Percentiles rank a stretch among this genome's conserved stretches.
These are phyloP conservation scores for Ganoderma leucocontextum DNA, from an alignment of 1,284 basidiomycete genomes.

Conservation along the genomic window DNA sequence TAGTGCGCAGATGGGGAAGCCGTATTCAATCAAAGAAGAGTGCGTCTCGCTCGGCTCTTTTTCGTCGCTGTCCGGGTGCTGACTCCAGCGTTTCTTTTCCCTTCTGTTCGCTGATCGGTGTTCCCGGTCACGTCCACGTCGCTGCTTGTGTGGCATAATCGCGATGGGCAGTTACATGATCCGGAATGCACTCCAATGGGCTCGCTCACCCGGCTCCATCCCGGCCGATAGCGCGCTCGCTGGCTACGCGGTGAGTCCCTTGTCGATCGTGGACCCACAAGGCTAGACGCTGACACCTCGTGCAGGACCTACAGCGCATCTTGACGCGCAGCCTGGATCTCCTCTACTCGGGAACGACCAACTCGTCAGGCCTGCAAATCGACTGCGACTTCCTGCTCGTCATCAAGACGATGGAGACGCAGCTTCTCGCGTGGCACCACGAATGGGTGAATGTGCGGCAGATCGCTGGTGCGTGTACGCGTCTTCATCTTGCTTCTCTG, in stretches of 20 bases:
- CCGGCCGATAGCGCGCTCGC: conserved; percentile 72
- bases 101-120: conserved; percentile 27
- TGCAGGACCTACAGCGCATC: conserved; percentile 85
- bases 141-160: conserved; percentile 21
- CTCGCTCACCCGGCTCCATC: conserved; percentile 65
- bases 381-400: conserved; percentile 89
- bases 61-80: conserved; percentile 28
- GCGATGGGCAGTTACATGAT: conserved; percentile 77
- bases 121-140: conserved; percentile 17
- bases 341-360: conserved; percentile 85
- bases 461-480: conserved; percentile 17
- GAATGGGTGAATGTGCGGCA: conserved; percentile 58
- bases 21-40: conserved; percentile 87
- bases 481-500: background rate
- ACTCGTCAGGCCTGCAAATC: conserved; percentile 85
- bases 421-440: conserved; percentile 75
- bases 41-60: conserved; percentile 50
- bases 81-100: conserved; percentile 14
- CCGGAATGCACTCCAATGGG: conserved; percentile 82
- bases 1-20: conserved; percentile 94
- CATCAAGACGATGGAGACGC: conserved; percentile 86
- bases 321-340: conserved; percentile 90
- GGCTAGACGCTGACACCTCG: conserved; percentile 21
- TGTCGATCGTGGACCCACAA: conserved; percentile 22
- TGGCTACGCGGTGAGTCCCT: conserved; percentile 71